Evolutionary conservation across 2,329 filamentous ascomycete genomes (phyloP), one percentile per base, ranked within the genome.

Genomic region (Penicillium frequentans): DNA sequence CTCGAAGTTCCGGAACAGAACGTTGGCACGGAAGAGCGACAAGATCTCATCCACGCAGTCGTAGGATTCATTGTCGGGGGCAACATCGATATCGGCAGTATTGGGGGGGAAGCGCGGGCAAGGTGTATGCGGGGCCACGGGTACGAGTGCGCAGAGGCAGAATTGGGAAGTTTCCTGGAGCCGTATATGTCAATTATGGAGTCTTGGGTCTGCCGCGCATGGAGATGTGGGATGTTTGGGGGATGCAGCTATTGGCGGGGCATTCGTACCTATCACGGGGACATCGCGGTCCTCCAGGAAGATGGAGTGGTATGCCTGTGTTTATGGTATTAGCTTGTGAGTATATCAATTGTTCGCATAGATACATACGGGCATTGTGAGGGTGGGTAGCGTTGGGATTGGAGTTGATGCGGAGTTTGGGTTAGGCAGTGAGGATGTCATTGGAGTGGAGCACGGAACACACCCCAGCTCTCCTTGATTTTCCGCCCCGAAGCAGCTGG

Each of bases 1-100:
- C 82, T 98, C 95, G 70, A 99, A 99, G 84, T 98, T 99, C 70
- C 95, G 90, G 84, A 98, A 99, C 78, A 99, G 93, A 59, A 93
- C 97, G 82, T 99, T 98, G 69, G 95, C 93, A 64, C 95, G 91
- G 84, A 98, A 99, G 49, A 98, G 85, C 13, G 88, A 84, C 54
- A 99, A 84, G 51, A 96, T 87, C 81, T 99, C 95, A 79, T 99
- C 95, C 54, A 98, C 85, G 61, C 95, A 90, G 80, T 99, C 95
- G 82, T 98, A 98, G 70, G 90, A 93, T 76, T 96, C 91, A 76
- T 86, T 88, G 75, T 95, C 91, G 49, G 92, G 89, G 75, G 97
- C 91, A 68, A 83, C 73, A 55, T 81, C 78, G 53, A 77, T 66
- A 29, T 81, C 77, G 59, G 75, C 72, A 56, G 71, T 71, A 76